A percentile compares a stretch with the other conserved stretches of the same genome.
phyloP scores from a whole-genome alignment of 2,329 filamentous ascomycete genomes.

The Emydomyces testavorans region DNA sequence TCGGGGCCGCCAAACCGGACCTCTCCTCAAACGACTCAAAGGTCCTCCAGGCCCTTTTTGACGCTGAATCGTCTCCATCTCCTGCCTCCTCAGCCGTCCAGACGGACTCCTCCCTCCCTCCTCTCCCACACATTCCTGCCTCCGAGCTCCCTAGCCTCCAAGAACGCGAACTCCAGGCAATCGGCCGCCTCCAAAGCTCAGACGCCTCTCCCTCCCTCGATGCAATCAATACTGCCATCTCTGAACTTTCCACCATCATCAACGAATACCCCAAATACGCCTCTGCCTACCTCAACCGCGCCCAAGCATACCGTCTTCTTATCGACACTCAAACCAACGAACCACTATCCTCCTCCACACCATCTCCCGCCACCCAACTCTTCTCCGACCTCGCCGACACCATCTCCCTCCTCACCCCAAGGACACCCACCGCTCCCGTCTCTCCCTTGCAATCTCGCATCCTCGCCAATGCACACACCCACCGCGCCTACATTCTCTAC shows the following conservation, averaged over 20 bases:
- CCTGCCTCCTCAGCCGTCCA: slow-evolving; percentile 24
- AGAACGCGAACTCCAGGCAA: slow-evolving; percentile 31
- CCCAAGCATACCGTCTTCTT: slow-evolving; percentile 38
- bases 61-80: slow-evolving; percentile 34
- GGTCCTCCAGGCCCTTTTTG: slow-evolving; percentile 38
- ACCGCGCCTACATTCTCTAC: slow-evolving; percentile 39
- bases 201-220: slow-evolving; percentile 15
- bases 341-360: slow-evolving; percentile 12
- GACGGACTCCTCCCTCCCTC: slow-evolving; percentile 31
- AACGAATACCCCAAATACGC: slow-evolving; percentile 39
- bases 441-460: slow-evolving; percentile 40
- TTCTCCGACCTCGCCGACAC: slow-evolving; percentile 33
- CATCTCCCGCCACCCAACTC: slow-evolving; percentile 18
- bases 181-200: slow-evolving; percentile 26
- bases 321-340: slow-evolving; percentile 20
- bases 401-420: slow-evolving; percentile 37
- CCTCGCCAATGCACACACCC: slow-evolving; percentile 45
- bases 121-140: slow-evolving; percentile 32
- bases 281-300: slow-evolving; percentile 45
- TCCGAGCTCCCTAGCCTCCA: slow-evolving; percentile 31
- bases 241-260: slow-evolving; percentile 36
- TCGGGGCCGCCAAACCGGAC: slow-evolving; percentile 17
- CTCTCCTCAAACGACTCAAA: slow-evolving; percentile 37
- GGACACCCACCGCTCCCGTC: slow-evolving; percentile 30
- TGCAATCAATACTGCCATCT: slow-evolving; percentile 26